Base-by-base conservation (phyloP, 78 protist genomes). In the Tieghemostelium lacteum region DNA sequence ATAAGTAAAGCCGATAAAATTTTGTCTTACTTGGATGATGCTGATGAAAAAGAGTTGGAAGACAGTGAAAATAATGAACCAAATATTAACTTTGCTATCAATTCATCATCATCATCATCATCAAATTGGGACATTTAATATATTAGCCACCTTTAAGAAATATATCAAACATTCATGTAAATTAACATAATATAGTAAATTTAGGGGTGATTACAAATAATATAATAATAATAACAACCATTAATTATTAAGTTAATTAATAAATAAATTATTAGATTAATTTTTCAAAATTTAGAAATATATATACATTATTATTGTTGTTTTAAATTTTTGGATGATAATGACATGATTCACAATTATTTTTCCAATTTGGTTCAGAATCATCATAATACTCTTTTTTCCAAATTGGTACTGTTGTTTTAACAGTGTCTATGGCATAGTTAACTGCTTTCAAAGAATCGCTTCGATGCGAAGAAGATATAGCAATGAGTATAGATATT, bases 381-480 rank as follows among this genome's bases (percentile, higher is more conserved):
- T 85, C 94, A 6, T 6, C 83, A 50, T 94, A 94, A 7, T 66
- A 52, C 58, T 94, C 96, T 63, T 86, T 92, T 93, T 94, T 94
- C 95, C 95, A 94, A 31, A 94, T 76, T 54, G 96, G 95, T 37
- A 92, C 96, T 3, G 64, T 57, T 17, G 87, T 73, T 89, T 94
- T 94, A 34, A 94, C 78, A 39, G 60, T 76, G 65, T 94, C 96
- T 19, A 94, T 94, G 17, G 76, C 76, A n/a, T 45, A 86, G 7
- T 31, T 63, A 0, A 91, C 93, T 0, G 96, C 95, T 36, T n/a
- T 64, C n/a, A 94, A 70, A 4, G 94, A 64, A 5, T 63, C 80
- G 8, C 37, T 33, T 33, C 96, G 80, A 64, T 94, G 96, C 19
- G 94, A 49, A 4, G 85, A 37, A 16, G 96, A 92, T 33, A 73